Evolutionary conservation across 345 rosid genomes (phyloP).

Genomic region (Corymbia maculata): DNA sequence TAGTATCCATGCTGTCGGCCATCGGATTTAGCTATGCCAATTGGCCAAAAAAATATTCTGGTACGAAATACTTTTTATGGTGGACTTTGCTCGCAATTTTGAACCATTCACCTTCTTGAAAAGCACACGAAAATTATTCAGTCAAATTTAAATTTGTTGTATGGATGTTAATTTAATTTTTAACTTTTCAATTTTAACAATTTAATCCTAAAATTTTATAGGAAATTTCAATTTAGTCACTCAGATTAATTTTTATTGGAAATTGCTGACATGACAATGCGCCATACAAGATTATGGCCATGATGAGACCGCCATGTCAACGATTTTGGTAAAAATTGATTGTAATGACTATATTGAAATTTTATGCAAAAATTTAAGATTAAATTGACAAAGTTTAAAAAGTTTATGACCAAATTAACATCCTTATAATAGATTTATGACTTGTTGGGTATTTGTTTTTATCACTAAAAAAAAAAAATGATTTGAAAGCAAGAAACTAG

Average conservation of each 20-base stretch:
- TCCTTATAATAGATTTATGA: background rate
- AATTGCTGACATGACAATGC: fast-evolving
- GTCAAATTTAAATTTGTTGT: background rate
- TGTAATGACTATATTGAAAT: fast-evolving
- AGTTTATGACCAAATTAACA: background rate
- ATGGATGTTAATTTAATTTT: fast-evolving
- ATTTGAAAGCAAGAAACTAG: background rate
- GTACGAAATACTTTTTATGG: background rate
- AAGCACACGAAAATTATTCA: background rate
- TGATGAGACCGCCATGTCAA: background rate
- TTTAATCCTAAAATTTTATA: fast-evolving
- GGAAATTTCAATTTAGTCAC: background rate
- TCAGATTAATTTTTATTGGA: background rate
- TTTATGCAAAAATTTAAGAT: background rate
- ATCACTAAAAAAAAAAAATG: no score
- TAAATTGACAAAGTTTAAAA: background rate
- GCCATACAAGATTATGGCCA: background rate
- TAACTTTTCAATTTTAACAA: background rate
- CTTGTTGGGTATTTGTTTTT: background rate
- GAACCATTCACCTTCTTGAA: background rate
- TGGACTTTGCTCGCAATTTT: background rate
- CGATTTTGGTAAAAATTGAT: background rate
- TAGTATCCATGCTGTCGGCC: background rate
- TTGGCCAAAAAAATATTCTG: background rate
- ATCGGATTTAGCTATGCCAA: background rate